These are phyloP conservation scores for Alternaria sp. DNA, from an alignment of 2,329 filamentous ascomycete species.

Conservation along the genomic window DNA sequence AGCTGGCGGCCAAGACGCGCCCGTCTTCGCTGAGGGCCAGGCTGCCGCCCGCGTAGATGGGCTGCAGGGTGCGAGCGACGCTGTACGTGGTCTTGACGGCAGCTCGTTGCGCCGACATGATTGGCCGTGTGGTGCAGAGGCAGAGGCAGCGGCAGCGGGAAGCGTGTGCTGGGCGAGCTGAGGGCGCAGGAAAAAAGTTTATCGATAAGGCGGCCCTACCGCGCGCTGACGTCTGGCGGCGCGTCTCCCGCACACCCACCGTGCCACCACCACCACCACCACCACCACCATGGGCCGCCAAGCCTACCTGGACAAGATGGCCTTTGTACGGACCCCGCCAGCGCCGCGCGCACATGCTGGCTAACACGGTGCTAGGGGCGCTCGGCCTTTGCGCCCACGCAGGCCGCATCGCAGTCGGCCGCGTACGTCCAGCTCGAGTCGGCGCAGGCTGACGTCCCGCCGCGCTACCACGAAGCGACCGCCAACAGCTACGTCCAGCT, in stretches of 20 bases:
- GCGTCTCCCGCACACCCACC: constrained; percentile 5
- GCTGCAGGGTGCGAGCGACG: constrained; percentile 79
- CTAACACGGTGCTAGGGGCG: constrained; percentile 45
- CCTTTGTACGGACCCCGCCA: constrained; percentile 36
- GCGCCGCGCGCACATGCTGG: background rate
- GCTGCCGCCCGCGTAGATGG: constrained; percentile 91
- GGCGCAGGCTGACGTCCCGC: constrained; percentile 31
- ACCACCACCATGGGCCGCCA: constrained; percentile 41
- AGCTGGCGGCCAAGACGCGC: constrained; percentile 80
- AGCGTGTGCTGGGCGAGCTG: constrained; percentile 18
- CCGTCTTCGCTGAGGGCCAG: constrained; percentile 83
- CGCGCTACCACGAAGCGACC: constrained; percentile 27
- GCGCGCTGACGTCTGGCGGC: constrained; percentile 22
- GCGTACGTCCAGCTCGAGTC: constrained; percentile 38
- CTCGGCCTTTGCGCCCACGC: constrained; percentile 49
- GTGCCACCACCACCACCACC: background rate
- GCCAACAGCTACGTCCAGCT: constrained; percentile 45
- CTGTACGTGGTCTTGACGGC: constrained; percentile 87
- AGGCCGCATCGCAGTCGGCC: constrained; percentile 23
- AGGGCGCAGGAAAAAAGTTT: constrained; percentile 38
- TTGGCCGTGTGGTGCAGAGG: background rate
- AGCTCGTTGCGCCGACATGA: constrained; percentile 57
- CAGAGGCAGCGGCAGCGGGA: background rate
- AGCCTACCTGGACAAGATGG: constrained; percentile 47
- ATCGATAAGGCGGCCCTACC: constrained; percentile 40